phyloP scores from a whole-genome alignment of 1,284 basidiomycete genomes.

The Apiotrichum gamsii region DNA sequence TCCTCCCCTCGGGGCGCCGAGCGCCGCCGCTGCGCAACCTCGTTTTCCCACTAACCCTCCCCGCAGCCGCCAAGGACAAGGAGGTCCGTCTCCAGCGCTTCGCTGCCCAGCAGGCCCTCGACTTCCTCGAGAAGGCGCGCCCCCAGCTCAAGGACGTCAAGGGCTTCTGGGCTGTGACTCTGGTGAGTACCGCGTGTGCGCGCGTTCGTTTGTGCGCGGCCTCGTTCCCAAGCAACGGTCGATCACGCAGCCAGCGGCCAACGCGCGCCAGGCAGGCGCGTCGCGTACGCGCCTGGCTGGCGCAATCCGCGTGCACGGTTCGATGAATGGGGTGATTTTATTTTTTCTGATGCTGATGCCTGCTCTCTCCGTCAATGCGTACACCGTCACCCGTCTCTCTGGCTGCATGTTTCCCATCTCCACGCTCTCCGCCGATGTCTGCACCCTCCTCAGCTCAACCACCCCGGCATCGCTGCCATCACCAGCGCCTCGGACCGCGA shows the following conservation, averaged over 20 bases:
- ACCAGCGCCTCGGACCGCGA: constrained; percentile 37
- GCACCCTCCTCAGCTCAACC: constrained; percentile 21
- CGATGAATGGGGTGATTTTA: neutral
- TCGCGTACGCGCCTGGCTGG: too few species aligned
- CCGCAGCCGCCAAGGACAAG: constrained; percentile 29
- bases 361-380: neutral
- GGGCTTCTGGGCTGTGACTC: constrained; percentile 35
- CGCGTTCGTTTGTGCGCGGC: too few species aligned
- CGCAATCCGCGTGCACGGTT: too few species aligned
- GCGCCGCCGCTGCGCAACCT: too few species aligned
- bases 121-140: constrained; percentile 25
- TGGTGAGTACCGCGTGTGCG: too few species aligned
- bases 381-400: neutral
- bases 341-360: neutral
- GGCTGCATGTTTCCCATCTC: too few species aligned
- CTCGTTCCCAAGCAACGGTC: too few species aligned
- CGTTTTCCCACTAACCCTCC: too few species aligned
- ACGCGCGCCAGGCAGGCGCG: too few species aligned
- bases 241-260: too few species aligned
- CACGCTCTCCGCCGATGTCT: neutral
- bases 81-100: constrained; percentile 25
- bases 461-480: constrained; percentile 18
- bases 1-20: too few species aligned
- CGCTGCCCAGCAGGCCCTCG: constrained; percentile 23
- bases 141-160: constrained; percentile 33